Evolutionary conservation across 495 filamentous ascomycete genomes (phyloP).

Genomic region (Daldinia grandis): DNA sequence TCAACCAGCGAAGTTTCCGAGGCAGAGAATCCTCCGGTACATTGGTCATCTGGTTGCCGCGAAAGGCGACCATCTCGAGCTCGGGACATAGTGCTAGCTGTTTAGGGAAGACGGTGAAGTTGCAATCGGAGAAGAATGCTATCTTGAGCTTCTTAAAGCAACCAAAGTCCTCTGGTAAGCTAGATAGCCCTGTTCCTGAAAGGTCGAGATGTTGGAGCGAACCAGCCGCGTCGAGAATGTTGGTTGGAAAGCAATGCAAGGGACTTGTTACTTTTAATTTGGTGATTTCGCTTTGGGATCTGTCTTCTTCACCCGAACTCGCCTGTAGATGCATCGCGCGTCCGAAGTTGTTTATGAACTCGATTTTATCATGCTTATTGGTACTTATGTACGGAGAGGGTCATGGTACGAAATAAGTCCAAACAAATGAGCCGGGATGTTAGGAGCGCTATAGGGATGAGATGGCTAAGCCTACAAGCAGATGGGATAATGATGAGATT

Average conservation of each 20-base stretch:
- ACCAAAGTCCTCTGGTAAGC: slow-evolving; percentile 50
- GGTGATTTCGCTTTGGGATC: slow-evolving; percentile 29
- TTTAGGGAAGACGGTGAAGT: slow-evolving; percentile 53
- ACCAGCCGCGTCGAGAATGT: slow-evolving; percentile 51
- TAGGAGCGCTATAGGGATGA: not conserved
- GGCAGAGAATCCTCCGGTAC: slow-evolving; percentile 55
- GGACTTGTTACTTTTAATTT: slow-evolving; percentile 50
- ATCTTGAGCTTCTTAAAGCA: slow-evolving; percentile 54
- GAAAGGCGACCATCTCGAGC: slow-evolving; percentile 58
- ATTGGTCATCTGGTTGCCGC: slow-evolving; percentile 52
- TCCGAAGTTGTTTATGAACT: not conserved
- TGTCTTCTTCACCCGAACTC: slow-evolving; percentile 1
- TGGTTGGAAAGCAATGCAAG: slow-evolving; percentile 49
- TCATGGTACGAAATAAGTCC: not conserved
- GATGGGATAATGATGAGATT: not conserved
- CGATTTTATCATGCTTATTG: slow-evolving; percentile 9
- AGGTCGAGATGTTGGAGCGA: slow-evolving; percentile 57
- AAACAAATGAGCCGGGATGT: not conserved
- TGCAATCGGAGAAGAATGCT: slow-evolving; percentile 56
- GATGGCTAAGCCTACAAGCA: slow-evolving; percentile 1
- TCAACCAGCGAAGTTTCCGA: slow-evolving; percentile 53
- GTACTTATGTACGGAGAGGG: not conserved
- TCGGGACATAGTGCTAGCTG: slow-evolving; percentile 50
- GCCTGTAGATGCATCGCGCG: slow-evolving; percentile 6
- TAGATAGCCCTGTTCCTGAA: slow-evolving; percentile 53